These are phyloP conservation scores for Auriscalpium microsporum DNA, from an alignment of 768 basidiomycete species.

Conservation along the genomic window DNA sequence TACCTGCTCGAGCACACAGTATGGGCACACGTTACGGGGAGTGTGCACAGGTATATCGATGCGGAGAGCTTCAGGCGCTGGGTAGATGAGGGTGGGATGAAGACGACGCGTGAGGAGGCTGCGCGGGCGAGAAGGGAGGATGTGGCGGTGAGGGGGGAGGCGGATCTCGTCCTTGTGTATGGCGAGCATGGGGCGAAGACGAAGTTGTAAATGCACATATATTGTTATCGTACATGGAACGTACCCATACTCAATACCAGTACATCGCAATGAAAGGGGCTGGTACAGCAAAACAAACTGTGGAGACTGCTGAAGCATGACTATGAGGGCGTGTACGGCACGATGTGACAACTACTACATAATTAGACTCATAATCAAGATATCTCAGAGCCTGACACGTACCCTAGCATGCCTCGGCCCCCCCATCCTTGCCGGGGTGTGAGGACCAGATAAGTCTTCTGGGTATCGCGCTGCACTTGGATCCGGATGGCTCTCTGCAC, in stretches of 20 bases:
- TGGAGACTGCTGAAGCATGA: no score
- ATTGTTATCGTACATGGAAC: no score
- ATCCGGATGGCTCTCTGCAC: slow-evolving; percentile 51
- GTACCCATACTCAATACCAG: no score
- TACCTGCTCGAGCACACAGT: slow-evolving; percentile 63
- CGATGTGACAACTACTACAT: slow-evolving; percentile 8
- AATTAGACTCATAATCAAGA: not conserved
- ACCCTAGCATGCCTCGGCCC: slow-evolving; percentile 82
- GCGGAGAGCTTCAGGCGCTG: slow-evolving; percentile 46
- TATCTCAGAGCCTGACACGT: not conserved
- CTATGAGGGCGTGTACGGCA: slow-evolving; percentile 3
- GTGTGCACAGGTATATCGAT: slow-evolving; percentile 31
- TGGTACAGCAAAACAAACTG: no score
- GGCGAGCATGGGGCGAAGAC: not conserved
- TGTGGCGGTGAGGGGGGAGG: not conserved
- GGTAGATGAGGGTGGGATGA: slow-evolving; percentile 34
- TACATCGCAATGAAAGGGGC: no score
- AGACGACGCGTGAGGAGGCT: slow-evolving; percentile 20
- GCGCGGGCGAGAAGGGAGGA: slow-evolving; percentile 1
- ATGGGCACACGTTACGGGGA: slow-evolving; percentile 37
- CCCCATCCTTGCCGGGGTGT: slow-evolving; percentile 77
- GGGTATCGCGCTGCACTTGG: slow-evolving; percentile 42
- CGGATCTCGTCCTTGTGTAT: not conserved
- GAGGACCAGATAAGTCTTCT: slow-evolving; percentile 43
- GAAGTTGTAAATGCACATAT: no score